Percentiles rank a stretch among this genome's conserved stretches.
Conservation (phyloP, 106 monocot genomes). For the Apostasia shenzhenica region DNA sequence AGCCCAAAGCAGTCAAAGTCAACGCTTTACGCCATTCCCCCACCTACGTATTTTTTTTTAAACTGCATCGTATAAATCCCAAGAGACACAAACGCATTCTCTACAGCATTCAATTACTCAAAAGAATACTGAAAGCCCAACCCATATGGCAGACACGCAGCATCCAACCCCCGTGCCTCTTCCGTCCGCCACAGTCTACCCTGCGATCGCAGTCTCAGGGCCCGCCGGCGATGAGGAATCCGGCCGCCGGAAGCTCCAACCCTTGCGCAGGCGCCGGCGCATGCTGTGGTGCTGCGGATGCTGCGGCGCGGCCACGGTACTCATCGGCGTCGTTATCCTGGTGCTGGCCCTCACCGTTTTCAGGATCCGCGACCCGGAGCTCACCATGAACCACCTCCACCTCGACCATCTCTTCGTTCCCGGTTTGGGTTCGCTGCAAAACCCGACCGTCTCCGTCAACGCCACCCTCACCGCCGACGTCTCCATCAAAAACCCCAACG, state of each 20-base stretch:
- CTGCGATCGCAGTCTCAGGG: not conserved
- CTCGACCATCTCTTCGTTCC: constrained; percentile 10
- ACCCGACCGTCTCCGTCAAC: constrained; percentile 24
- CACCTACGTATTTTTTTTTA: too few relatives aligned
- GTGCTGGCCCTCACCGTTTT: constrained; percentile 67
- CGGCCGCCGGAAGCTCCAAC: not conserved
- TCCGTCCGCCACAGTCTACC: not conserved
- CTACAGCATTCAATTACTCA: too few relatives aligned
- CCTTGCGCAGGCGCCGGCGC: constrained; percentile 27
- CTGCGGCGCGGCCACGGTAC: constrained; percentile 21
- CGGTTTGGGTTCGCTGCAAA: not conserved
- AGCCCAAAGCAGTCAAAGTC: too few relatives aligned
- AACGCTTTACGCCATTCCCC: too few relatives aligned
- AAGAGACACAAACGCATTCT: too few relatives aligned
- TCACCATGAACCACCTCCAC: constrained; percentile 42
- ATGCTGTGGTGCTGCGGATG: constrained; percentile 35
- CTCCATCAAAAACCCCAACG: constrained; percentile 75
- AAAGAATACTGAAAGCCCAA: too few relatives aligned
- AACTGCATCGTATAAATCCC: too few relatives aligned
- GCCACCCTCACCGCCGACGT: constrained; percentile 55
- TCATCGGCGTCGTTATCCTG: constrained; percentile 47
- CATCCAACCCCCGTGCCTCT: not conserved
- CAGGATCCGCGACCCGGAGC: constrained; percentile 42
- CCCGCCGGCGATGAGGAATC: not conserved
- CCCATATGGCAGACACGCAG: too few relatives aligned